Percentiles rank a stretch among this genome's conserved stretches.
Conservation (phyloP, 2,329 filamentous ascomycete species). For the Ophiostoma populinum region DNA sequence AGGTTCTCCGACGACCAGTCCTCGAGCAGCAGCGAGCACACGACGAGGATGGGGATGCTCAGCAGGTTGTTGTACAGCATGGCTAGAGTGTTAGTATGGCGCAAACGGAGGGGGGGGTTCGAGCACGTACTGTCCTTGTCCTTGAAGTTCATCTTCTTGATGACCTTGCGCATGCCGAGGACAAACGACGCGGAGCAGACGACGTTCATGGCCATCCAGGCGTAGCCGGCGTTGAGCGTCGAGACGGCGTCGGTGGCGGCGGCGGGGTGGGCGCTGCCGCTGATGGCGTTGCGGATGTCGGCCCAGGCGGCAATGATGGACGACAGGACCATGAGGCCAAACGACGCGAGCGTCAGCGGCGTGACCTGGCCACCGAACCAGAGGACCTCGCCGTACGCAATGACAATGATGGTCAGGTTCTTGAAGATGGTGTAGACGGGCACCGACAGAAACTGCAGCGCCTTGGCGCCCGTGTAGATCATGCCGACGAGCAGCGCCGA, state of each 20-base stretch:
- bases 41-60: slow-evolving; percentile 77
- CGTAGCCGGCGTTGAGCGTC: slow-evolving; percentile 83
- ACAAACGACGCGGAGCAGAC: slow-evolving; percentile 84
- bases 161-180: slow-evolving; percentile 89
- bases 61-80: slow-evolving; percentile 99
- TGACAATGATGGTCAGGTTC: slow-evolving; percentile 97
- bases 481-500: slow-evolving; percentile 91
- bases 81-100: slow-evolving; percentile 31
- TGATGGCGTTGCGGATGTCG: slow-evolving; percentile 74
- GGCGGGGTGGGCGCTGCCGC: slow-evolving; percentile 35
- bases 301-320: slow-evolving; percentile 94
- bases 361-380: slow-evolving; percentile 95
- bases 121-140: slow-evolving; percentile 83
- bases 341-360: slow-evolving; percentile 74
- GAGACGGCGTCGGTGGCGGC: slow-evolving; percentile 63
- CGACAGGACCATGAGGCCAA: slow-evolving; percentile 90
- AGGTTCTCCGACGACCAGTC: slow-evolving; percentile 86
- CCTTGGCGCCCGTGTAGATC: slow-evolving; percentile 97
- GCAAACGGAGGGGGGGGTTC: background rate
- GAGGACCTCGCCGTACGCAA: slow-evolving; percentile 93
- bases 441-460: slow-evolving; percentile 88
- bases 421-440: slow-evolving; percentile 99
- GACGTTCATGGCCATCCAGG: slow-evolving; percentile 97
- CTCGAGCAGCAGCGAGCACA: slow-evolving; percentile 67
- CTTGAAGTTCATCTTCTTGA: slow-evolving; percentile 99